Base-by-base conservation (phyloP, 441 rosid genomes). In the Viola pubescens region DNA sequence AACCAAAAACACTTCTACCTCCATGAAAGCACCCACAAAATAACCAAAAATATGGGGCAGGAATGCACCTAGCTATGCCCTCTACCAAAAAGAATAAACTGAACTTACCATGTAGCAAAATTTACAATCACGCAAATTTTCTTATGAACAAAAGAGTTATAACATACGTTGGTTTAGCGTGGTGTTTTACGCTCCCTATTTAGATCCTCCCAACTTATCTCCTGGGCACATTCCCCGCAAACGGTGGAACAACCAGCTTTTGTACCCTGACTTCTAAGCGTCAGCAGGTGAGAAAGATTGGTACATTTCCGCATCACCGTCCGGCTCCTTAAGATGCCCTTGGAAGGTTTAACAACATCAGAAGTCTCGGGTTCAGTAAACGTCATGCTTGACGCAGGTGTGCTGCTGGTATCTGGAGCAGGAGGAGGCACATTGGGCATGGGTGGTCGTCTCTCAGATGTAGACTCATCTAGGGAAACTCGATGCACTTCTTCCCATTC, bases 401-500 rank as follows among this genome's bases (percentile, higher is more conserved):
- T 59, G 56, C 40, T 54, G 64, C 49, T 68, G 48, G 63, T 58
- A 54, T 65, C 71, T 40, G 76, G 70, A 10, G 72, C 62, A n/a
- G 83, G 53, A 46, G 80, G 71, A 14, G 59, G 47, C 19, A 53
- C 54, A 6, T 44, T 59, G 19, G 80, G 40, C 4, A 47, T 6
- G 11, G 71, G 66, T 13, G 81, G 78, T 58, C 72, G 81, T 37
- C 61, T 74, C 48, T 79, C 81, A 3, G 55, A 45, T 19, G 78
- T 62, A 50, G 92, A 58, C 66, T 85, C 97, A 26, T 74, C 86
- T 12, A 76, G 50, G 34, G 97, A 68, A 48, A 77, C 87, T 4
- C 90, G 83, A 41, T 83, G 98, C 69, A 94, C 98, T 78, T 94
- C 96, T 67, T 89, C 94, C 97, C 97, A 91, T 60, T 87, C 88